A percentile compares a stretch with the other conserved stretches of the same genome.
Evolutionary conservation across 1,284 basidiomycete species (phyloP).

Genomic region (Cutaneotrichosporon cyanovorans): DNA sequence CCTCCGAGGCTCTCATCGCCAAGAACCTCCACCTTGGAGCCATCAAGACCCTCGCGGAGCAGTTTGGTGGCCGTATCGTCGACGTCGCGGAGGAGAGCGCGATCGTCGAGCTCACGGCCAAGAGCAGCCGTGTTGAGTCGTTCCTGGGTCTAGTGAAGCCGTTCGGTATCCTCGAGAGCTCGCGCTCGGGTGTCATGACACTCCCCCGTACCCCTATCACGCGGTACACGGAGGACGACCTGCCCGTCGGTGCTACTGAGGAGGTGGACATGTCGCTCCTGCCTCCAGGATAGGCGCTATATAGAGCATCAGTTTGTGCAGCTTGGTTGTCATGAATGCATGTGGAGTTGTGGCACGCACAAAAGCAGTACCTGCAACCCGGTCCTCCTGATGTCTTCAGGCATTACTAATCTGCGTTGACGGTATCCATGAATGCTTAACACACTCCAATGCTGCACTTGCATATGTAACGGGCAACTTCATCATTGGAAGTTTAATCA

Average conservation of each 20-base stretch:
- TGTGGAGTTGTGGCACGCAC: too few relatives aligned
- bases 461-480: too few relatives aligned
- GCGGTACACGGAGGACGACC: conserved; percentile 58
- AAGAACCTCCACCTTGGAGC: conserved; percentile 87
- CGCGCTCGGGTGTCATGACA: conserved; percentile 90
- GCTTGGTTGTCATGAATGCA: too few relatives aligned
- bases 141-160: conserved; percentile 88
- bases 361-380: too few relatives aligned
- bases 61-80: conserved; percentile 89
- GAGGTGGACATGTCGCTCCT: conserved; percentile 75
- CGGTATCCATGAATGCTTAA: too few relatives aligned
- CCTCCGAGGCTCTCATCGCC: conserved; percentile 73
- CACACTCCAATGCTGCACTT: too few relatives aligned
- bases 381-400: too few relatives aligned
- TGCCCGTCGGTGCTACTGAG: conserved; percentile 49
- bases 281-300: conserved; percentile 66
- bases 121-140: conserved; percentile 83
- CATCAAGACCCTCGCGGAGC: conserved; percentile 72
- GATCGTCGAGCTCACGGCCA: conserved; percentile 91
- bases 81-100: conserved; percentile 91
- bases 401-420: too few relatives aligned
- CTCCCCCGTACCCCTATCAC: conserved; percentile 89
- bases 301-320: conserved; percentile 5
- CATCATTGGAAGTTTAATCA: too few relatives aligned
- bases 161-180: conserved; percentile 90